phyloP scores from a whole-genome alignment of 257 asterid species.

The Primulina tabacum region DNA sequence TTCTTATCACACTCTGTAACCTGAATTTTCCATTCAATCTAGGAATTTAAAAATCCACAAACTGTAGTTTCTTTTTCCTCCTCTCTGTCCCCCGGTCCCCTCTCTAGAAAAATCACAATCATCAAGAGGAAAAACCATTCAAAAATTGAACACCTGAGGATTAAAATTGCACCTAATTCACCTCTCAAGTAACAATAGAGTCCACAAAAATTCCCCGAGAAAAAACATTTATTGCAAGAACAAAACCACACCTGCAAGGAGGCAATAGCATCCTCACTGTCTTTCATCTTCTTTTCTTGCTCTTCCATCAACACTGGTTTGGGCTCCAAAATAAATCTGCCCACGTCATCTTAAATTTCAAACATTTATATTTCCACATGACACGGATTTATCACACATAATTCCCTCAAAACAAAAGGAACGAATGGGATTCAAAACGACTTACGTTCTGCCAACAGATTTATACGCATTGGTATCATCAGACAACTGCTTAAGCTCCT shows the following conservation, averaged over 20 bases:
- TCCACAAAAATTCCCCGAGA: background rate
- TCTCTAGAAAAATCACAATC: slow-evolving; percentile 5
- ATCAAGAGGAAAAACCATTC: background rate
- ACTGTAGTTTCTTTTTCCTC: background rate
- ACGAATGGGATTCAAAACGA: slow-evolving; percentile 4
- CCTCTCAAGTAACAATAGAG: background rate
- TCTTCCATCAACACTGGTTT: slow-evolving; percentile 77
- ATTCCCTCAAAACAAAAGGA: slow-evolving; percentile 1
- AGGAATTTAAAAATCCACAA: background rate
- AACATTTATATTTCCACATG: background rate
- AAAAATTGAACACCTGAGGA: background rate
- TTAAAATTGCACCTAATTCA: background rate
- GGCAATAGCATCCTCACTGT: slow-evolving; percentile 71
- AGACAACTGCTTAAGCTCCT: slow-evolving; percentile 72
- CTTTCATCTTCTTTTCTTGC: slow-evolving; percentile 70
- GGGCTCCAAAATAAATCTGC: slow-evolving; percentile 87
- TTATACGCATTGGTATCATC: slow-evolving; percentile 85
- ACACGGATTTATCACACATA: background rate
- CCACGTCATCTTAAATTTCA: slow-evolving; percentile 14
- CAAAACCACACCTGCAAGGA: slow-evolving; percentile 59
- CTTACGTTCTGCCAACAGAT: slow-evolving; percentile 76
- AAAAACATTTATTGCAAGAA: slow-evolving; percentile 4
- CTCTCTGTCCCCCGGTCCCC: background rate
- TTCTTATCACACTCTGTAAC: no score
- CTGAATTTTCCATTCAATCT: background rate